Evolutionary conservation across 208 protist genomes (phyloP).

Genomic region (Trypanosoma mega): DNA sequence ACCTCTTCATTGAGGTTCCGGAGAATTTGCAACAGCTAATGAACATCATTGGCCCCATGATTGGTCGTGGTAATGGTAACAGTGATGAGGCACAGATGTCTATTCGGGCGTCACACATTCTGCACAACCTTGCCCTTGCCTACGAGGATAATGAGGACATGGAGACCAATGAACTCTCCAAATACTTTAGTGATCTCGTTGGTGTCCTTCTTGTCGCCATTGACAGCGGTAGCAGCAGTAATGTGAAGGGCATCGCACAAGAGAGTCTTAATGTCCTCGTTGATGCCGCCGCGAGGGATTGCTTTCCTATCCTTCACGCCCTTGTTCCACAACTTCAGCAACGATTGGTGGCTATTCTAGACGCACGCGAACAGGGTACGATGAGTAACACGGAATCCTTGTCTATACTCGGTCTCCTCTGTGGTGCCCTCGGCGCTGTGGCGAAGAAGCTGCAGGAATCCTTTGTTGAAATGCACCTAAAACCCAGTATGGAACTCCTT

Average conservation of each 20-base stretch:
- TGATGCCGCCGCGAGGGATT: constrained; percentile 77
- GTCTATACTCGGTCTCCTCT: constrained; percentile 83
- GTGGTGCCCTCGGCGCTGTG: constrained; percentile 75
- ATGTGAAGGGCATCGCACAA: constrained; percentile 86
- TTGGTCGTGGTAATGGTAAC: constrained; percentile 37
- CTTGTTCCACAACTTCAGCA: constrained; percentile 80
- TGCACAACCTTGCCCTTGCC: constrained; percentile 93
- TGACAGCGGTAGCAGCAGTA: constrained; percentile 69
- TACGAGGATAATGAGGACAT: constrained; percentile 74
- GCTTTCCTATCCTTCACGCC: constrained; percentile 38
- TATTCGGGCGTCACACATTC: constrained; percentile 91
- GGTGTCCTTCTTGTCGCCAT: constrained; percentile 63
- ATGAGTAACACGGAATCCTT: constrained; percentile 50
- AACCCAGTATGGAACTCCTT: constrained; percentile 56
- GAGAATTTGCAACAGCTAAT: constrained; percentile 69
- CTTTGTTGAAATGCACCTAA: constrained; percentile 43
- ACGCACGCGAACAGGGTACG: constrained; percentile 39
- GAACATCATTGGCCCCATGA: constrained; percentile 64
- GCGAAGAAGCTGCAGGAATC: constrained; percentile 60
- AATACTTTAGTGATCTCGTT: constrained; percentile 81
- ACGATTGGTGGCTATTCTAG: constrained; percentile 55
- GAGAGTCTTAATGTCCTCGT: constrained; percentile 94
- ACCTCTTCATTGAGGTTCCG: constrained; percentile 60
- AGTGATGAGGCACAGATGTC: constrained; percentile 60
- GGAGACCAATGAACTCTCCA: constrained; percentile 82